Conservation (phyloP, 2,329 filamentous ascomycete genomes). For the Colletotrichum tropicicola region DNA sequence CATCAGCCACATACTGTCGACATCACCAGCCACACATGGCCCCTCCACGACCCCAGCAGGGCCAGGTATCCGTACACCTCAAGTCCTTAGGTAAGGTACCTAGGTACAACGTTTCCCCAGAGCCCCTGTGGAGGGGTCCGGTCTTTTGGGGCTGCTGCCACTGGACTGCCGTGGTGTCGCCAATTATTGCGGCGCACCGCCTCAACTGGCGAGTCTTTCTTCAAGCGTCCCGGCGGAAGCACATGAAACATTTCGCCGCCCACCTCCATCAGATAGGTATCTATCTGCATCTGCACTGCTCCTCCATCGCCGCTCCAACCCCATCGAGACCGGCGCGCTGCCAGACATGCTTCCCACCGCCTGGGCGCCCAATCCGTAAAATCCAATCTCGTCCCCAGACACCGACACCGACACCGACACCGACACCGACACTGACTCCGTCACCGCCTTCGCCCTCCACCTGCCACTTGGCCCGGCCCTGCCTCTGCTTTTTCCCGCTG, state of each 20-base stretch:
- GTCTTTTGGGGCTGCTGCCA: not conserved
- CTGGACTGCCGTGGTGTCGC: not conserved
- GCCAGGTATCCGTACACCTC: not conserved
- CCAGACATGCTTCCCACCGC: conserved; percentile 9
- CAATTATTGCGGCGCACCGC: not conserved
- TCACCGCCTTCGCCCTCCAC: conserved; percentile 20
- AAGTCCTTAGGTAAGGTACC: not conserved
- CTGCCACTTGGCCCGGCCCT: conserved; percentile 16
- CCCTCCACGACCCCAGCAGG: not conserved
- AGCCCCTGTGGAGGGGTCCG: conserved; percentile 2
- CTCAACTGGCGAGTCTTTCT: not conserved
- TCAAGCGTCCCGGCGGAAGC: conserved; percentile 13
- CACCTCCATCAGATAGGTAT: not conserved
- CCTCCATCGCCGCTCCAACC: not conserved
- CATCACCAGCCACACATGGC: not conserved
- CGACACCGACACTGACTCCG: conserved; percentile 10
- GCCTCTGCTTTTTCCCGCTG: conserved; percentile 11
- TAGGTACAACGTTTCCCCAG: conserved; percentile 9
- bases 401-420: not conserved
- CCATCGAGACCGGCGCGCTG: not conserved
- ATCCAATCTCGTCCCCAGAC: not conserved
- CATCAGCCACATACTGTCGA: not conserved
- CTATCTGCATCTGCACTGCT: not conserved
- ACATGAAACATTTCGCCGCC: conserved; percentile 24
- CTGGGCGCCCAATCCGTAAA: conserved; percentile 22